These are phyloP conservation scores for Diversispora epigaea DNA, from an alignment of 192 early-diverging fungal genomes.

Conservation along the genomic window DNA sequence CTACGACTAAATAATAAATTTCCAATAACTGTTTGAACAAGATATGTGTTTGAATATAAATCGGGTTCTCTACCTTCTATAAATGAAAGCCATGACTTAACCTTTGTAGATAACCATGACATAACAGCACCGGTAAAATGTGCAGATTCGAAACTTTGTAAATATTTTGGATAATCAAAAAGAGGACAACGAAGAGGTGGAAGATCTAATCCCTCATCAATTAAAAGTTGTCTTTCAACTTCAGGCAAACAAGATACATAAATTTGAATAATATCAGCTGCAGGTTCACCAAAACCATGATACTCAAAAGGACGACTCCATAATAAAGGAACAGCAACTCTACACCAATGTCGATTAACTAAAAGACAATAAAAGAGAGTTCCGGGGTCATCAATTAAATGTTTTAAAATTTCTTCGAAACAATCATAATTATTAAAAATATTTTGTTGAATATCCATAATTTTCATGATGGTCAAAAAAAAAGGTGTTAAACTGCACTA, in stretches of 20 bases:
- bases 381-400: neutral
- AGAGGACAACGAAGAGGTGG: neutral
- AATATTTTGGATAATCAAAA: conserved; percentile 21
- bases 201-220: neutral
- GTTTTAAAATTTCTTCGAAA: conserved; percentile 1
- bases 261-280: conserved; percentile 13
- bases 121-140: conserved; percentile 3
- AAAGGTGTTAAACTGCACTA: too few relatives aligned
- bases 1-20: conserved; percentile 13
- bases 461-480: too few relatives aligned
- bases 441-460: too few relatives aligned
- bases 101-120: neutral
- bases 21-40: conserved; percentile 1
- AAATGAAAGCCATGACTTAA: neutral
- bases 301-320: conserved; percentile 22
- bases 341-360: conserved; percentile 14
- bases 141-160: conserved; percentile 17
- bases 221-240: neutral
- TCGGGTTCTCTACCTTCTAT: neutral
- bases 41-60: neutral
- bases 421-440: too few relatives aligned
- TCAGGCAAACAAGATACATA: conserved; percentile 12
- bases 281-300: conserved; percentile 1
- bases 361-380: conserved; percentile 14
- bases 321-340: conserved; percentile 1